Evolutionary conservation across 441 rosid genomes (phyloP), one percentile per base, ranked within the genome.

Genomic region (Populus trichocarpa): DNA sequence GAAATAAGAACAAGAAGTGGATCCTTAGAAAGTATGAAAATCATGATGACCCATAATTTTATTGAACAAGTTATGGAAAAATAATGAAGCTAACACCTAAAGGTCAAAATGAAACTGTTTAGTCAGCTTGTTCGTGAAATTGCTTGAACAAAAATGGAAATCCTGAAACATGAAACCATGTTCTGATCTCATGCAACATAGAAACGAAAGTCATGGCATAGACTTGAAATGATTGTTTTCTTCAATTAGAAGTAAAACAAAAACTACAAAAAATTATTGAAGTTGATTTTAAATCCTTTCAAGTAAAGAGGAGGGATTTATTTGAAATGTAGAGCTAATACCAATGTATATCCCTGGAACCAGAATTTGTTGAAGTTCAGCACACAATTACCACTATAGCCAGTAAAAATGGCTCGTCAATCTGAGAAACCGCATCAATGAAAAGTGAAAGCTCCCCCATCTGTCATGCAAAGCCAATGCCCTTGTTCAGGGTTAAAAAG

Each of bases 311-410:
- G 78, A 71, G 69, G 35, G 68, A 73, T 82, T 86, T 78, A 69
- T 80, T 84, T 83, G 89, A 92, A 93, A 91, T 88, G 85, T 76
- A 88, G 97, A 90, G 98, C 95, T 89, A 91, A 93, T 94, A 94
- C 93, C 97, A 88, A 91, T 85, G 88, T 80, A 96, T 86, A 90
- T 90, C 86, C 97, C 90, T 85, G 94, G 96, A 90, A 92, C 96
- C 97, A 94, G 93, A 96, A 89, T 90, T 92, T 88, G 93, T 90
- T 82, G 99, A 87, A 90, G 93, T 90, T 96, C 96, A 93, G 97
- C 96, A 90, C 97, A 87, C 95, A 90, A 91, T 94, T 96, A 96
- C 98, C 97, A 93, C 98, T 91, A 96, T 94, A 80, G 88, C 98
- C 96, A 93, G 91, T 59, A 91, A 88, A 90, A 94, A 92, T 42